Evolutionary conservation across 345 rosid species (phyloP).

Genomic region (Gossypium anomalum): DNA sequence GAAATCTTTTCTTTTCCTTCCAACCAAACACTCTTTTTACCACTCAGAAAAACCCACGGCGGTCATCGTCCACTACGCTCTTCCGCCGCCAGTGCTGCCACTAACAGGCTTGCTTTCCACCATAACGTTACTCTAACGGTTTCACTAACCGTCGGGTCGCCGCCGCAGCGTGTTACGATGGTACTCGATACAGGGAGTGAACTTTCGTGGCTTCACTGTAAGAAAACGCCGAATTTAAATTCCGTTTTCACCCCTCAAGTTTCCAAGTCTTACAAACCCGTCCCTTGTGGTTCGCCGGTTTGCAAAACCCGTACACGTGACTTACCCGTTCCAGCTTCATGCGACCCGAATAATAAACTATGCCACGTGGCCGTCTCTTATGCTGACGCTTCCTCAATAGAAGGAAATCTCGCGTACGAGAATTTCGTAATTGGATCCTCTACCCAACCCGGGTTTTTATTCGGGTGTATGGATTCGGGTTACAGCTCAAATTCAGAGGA

Average conservation of each 20-base stretch:
- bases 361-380: slow-evolving; percentile 57
- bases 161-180: slow-evolving; percentile 60
- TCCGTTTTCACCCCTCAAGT: slow-evolving; percentile 37
- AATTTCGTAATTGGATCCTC: slow-evolving; percentile 44
- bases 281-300: slow-evolving; percentile 42
- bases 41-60: slow-evolving; percentile 36
- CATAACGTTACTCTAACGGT: slow-evolving; percentile 58
- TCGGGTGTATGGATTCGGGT: slow-evolving; percentile 80
- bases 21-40: slow-evolving; percentile 35
- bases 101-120: slow-evolving; percentile 41
- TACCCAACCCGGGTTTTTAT: slow-evolving; percentile 35
- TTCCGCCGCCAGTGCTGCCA: slow-evolving; percentile 16
- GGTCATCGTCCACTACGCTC: neutral
- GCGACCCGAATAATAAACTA: slow-evolving; percentile 34
- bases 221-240: slow-evolving; percentile 23
- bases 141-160: slow-evolving; percentile 59
- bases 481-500: slow-evolving; percentile 53
- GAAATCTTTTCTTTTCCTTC: slow-evolving; percentile 25
- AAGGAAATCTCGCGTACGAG: slow-evolving; percentile 57
- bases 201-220: slow-evolving; percentile 72
- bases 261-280: slow-evolving; percentile 42
- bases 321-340: slow-evolving; percentile 39
- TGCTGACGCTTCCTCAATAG: slow-evolving; percentile 54
- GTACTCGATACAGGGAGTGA: slow-evolving; percentile 81
- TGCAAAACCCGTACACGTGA: slow-evolving; percentile 53